These are phyloP conservation scores for Pseudomicrostroma phylloplanum DNA, from an alignment of 1,284 basidiomycete genomes.

Conservation along the genomic window DNA sequence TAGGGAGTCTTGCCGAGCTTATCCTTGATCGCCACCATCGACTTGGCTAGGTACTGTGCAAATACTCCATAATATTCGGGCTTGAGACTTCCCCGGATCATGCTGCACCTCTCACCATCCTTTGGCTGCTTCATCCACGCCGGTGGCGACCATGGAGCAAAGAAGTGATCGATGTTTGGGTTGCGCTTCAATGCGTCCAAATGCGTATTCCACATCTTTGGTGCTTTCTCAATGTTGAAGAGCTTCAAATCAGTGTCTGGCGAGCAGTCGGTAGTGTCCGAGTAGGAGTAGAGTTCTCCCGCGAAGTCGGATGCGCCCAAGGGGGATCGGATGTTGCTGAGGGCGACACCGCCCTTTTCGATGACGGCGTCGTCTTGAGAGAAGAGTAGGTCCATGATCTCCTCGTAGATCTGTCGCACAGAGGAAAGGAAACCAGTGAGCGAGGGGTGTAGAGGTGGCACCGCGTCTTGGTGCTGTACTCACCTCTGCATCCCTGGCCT, in stretches of 20 bases:
- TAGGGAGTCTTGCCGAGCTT: conserved; percentile 18
- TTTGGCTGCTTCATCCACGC: conserved; percentile 36
- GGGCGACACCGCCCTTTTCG: conserved; percentile 21
- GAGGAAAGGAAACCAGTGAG: no score
- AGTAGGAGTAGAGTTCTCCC: conserved; percentile 25
- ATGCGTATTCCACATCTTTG: conserved; percentile 30
- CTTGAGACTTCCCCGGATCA: conserved; percentile 27
- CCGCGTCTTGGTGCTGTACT: no score
- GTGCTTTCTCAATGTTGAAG: conserved; percentile 31
- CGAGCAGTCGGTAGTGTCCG: conserved; percentile 30
- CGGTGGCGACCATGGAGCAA: conserved; percentile 29
- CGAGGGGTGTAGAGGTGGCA: no score
- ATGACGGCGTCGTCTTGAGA: conserved; percentile 20
- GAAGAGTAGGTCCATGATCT: conserved; percentile 30
- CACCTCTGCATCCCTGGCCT: conserved; percentile 20
- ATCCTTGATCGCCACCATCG: conserved; percentile 21
- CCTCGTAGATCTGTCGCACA: conserved; percentile 17
- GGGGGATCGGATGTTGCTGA: conserved; percentile 28
- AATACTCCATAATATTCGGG: conserved; percentile 21
- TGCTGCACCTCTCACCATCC: conserved; percentile 3
- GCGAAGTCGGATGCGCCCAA: conserved; percentile 36
- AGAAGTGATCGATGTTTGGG: conserved; percentile 21
- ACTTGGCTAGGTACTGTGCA: conserved; percentile 24
- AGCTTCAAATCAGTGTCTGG: conserved; percentile 21
- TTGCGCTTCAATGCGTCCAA: conserved; percentile 23